These are phyloP conservation scores for Orobanche coerulescens DNA, from an alignment of 257 asterid species.

Conservation along the genomic window DNA sequence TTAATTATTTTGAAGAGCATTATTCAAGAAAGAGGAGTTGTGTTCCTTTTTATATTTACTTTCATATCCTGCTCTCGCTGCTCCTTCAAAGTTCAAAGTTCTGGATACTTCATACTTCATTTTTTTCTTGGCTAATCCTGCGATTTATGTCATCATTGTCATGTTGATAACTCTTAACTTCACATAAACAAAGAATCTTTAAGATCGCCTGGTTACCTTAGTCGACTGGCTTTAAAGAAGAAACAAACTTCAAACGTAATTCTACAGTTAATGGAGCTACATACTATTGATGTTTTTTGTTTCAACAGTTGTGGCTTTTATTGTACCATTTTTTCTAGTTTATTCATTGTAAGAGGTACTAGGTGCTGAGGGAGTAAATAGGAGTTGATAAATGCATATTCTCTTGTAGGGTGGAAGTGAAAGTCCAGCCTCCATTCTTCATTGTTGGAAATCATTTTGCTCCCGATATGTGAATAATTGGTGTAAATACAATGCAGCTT, in stretches of 20 bases:
- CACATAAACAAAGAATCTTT: background rate
- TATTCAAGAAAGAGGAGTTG: conserved; percentile 8
- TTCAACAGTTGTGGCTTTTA: background rate
- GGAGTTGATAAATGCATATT: conserved; percentile 25
- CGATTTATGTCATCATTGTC: conserved; percentile 6
- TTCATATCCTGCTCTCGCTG: conserved; percentile 3
- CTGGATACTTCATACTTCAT: background rate
- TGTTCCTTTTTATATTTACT: conserved; percentile 12
- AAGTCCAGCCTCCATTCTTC: conserved; percentile 59
- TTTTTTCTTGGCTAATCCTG: background rate
- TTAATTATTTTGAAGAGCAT: conserved; percentile 2
- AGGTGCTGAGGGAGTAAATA: conserved; percentile 8
- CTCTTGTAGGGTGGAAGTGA: conserved; percentile 55
- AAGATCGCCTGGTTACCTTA: background rate
- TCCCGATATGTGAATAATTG: conserved; percentile 58
- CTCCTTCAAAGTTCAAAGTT: conserved; percentile 13
- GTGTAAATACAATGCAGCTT: conserved; percentile 62
- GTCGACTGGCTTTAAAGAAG: background rate
- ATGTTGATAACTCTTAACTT: conserved; percentile 7
- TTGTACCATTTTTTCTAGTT: background rate
- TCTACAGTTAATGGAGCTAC: background rate
- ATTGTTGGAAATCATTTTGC: conserved; percentile 68
- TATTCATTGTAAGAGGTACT: conserved; percentile 19
- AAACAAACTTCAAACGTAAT: background rate
- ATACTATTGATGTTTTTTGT: background rate